These are phyloP conservation scores for Saitoella complicata DNA, from an alignment of 805 yeast genomes.

Conservation along the genomic window DNA sequence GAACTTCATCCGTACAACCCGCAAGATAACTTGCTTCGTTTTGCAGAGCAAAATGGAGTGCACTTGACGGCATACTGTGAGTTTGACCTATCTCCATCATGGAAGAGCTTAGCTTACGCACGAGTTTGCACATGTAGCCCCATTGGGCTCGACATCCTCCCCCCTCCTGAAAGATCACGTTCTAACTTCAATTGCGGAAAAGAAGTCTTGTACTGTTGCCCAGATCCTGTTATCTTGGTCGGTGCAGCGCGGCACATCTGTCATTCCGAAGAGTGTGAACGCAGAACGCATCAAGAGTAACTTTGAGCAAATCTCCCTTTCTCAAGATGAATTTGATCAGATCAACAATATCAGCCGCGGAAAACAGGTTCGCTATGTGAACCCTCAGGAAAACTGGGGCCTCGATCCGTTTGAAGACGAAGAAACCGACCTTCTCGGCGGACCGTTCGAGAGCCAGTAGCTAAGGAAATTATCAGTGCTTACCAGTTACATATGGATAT, in stretches of 20 bases:
- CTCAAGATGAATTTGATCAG: neutral
- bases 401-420: constrained; percentile 14
- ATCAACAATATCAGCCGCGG: constrained; percentile 6
- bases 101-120: no score
- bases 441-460: no score
- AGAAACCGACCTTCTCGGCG: no score
- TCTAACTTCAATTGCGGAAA: constrained; percentile 42
- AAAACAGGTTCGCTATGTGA: constrained; percentile 13
- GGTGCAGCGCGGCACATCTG: neutral
- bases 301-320: neutral
- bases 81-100: no score
- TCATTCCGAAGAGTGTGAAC: neutral
- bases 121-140: constrained; percentile 21
- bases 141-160: constrained; percentile 50
- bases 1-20: constrained; percentile 64
- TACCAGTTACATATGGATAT: no score
- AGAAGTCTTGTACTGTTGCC: constrained; percentile 28
- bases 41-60: constrained; percentile 35
- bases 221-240: neutral
- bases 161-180: constrained; percentile 38
- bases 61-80: constrained; percentile 46
- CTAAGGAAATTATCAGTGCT: no score
- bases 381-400: constrained; percentile 19
- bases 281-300: neutral
- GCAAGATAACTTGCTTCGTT: constrained; percentile 41